Evolutionary conservation across 2,329 filamentous ascomycete species (phyloP).

Genomic region (Stemphylium vesicarium): DNA sequence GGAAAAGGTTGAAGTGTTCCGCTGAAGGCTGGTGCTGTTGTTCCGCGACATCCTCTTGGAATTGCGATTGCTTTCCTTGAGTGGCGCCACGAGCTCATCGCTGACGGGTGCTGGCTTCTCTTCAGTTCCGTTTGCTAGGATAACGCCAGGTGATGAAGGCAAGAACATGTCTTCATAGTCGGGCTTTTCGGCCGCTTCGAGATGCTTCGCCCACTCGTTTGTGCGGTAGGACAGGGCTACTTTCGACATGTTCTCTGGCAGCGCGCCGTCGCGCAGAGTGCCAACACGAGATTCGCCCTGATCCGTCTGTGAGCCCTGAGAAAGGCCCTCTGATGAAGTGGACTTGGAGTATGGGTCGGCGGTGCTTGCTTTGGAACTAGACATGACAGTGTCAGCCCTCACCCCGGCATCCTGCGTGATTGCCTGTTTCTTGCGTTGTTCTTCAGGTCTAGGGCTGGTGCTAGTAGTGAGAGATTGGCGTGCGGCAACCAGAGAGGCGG

Average conservation of each 20-base stretch:
- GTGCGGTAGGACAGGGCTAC: slow-evolving; percentile 85
- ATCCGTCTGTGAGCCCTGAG: slow-evolving; percentile 34
- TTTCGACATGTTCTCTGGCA: slow-evolving; percentile 75
- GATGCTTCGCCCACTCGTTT: slow-evolving; percentile 95
- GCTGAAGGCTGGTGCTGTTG: slow-evolving; percentile 22
- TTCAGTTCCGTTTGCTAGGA: slow-evolving; percentile 43
- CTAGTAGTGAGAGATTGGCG: slow-evolving; percentile 33
- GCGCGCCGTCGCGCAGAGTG: slow-evolving; percentile 55
- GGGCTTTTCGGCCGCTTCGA: slow-evolving; percentile 77
- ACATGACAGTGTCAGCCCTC: slow-evolving; percentile 29
- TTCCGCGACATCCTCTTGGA: slow-evolving; percentile 37
- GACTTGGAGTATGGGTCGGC: slow-evolving; percentile 48
- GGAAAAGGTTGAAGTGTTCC: slow-evolving; percentile 32
- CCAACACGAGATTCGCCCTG: slow-evolving; percentile 51
- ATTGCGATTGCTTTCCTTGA: slow-evolving; percentile 23
- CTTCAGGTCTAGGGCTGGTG: slow-evolving; percentile 39
- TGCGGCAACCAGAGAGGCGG: not conserved
- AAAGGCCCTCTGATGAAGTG: slow-evolving; percentile 43
- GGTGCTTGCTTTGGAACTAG: slow-evolving; percentile 24
- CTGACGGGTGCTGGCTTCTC: slow-evolving; percentile 63
- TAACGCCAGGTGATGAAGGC: slow-evolving; percentile 52
- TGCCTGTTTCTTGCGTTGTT: slow-evolving; percentile 11
- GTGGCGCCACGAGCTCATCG: slow-evolving; percentile 33
- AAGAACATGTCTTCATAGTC: slow-evolving; percentile 67
- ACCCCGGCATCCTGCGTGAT: slow-evolving; percentile 20